Percentiles rank a stretch among this genome's conserved stretches.
Conservation (phyloP, 208 protist genomes). For the Plasmodiophora brassicae region DNA sequence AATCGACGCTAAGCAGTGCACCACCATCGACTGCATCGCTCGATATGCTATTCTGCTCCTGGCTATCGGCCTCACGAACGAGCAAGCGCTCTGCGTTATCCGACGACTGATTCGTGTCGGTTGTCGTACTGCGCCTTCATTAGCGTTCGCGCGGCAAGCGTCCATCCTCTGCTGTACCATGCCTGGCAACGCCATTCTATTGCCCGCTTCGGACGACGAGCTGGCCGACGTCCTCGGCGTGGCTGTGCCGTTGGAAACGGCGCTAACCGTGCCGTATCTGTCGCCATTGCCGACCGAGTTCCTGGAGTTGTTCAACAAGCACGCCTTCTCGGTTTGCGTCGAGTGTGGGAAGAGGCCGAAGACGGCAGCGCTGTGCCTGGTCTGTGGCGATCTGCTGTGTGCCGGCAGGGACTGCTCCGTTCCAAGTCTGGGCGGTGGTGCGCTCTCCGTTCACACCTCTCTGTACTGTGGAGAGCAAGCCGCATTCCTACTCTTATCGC, state of each 20-base stretch:
- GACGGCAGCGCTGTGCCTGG: not conserved
- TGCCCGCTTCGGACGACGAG: no score
- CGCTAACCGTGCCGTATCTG: not conserved
- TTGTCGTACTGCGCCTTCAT: no score
- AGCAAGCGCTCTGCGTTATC: no score
- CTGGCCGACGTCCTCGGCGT: no score
- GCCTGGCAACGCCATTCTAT: no score
- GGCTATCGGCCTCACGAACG: no score
- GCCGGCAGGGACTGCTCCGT: not conserved
- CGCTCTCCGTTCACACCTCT: not conserved
- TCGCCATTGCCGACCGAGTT: not conserved
- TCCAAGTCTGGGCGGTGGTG: not conserved
- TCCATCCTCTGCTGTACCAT: no score
- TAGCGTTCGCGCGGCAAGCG: no score
- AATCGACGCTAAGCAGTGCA: no score
- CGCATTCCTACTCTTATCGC: not conserved
- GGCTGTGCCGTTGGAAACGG: not conserved
- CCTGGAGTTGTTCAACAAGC: not conserved
- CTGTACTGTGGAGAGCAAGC: not conserved
- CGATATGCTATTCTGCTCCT: no score
- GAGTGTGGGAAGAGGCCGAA: not conserved
- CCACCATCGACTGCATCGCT: no score
- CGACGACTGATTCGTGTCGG: no score
- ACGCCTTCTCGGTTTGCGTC: not conserved
- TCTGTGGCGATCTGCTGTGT: not conserved